Conservation (phyloP, 2,329 filamentous ascomycete species). For the Arthroderma uncinatum region DNA sequence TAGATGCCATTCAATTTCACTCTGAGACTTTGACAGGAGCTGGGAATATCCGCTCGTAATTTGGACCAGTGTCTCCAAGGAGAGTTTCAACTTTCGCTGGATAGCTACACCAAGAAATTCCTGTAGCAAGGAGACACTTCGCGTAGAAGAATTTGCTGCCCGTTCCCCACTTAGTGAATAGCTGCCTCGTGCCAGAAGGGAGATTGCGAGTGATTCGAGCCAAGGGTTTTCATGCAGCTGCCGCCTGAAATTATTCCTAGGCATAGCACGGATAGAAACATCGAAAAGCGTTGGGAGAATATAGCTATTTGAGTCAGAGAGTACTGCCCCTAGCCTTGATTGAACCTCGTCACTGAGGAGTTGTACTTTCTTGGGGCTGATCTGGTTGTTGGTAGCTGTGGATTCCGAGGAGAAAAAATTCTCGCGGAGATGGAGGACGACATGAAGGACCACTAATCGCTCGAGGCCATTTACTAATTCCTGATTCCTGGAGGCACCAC, state of each 20-base stretch:
- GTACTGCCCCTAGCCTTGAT: constrained; percentile 24
- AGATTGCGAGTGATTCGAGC: constrained; percentile 40
- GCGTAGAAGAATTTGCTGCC: not conserved
- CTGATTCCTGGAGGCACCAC: not conserved
- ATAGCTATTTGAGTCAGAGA: constrained; percentile 16
- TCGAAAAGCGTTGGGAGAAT: constrained; percentile 36
- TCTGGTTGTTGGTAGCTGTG: constrained; percentile 25
- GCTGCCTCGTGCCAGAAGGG: constrained; percentile 31
- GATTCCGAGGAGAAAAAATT: constrained; percentile 27
- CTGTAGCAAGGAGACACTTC: constrained; percentile 26
- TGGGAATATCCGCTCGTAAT: constrained; percentile 32
- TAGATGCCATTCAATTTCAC: constrained; percentile 31
- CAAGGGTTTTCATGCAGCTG: constrained; percentile 39
- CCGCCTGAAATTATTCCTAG: constrained; percentile 33
- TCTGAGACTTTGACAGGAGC: constrained; percentile 23
- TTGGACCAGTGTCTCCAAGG: constrained; percentile 31
- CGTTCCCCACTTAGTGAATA: constrained; percentile 23
- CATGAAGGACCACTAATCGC: constrained; percentile 30
- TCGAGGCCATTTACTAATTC: constrained; percentile 21
- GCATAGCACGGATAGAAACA: constrained; percentile 37
- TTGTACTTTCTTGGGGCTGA: constrained; percentile 26
- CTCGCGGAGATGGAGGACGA: constrained; percentile 31
- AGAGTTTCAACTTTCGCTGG: constrained; percentile 29
- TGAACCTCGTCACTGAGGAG: constrained; percentile 28
- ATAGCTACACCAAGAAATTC: constrained; percentile 31